Evolutionary conservation across 768 basidiomycete genomes (phyloP), one percentile per base, ranked within the genome.

Genomic region (Tricholoma furcatifolium): DNA sequence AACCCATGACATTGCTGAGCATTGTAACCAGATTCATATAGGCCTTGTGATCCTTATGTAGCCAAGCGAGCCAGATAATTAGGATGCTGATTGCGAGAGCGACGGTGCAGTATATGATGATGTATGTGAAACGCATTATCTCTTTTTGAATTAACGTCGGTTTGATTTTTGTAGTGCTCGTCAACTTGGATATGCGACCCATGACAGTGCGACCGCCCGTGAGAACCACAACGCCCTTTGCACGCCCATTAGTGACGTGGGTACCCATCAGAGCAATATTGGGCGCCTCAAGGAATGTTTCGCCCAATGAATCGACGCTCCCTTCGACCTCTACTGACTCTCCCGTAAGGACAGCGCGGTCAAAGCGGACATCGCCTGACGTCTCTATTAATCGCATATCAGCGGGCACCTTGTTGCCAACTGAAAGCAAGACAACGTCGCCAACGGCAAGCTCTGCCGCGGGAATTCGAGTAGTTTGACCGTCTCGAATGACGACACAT

Each of bases 101-200:
- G 56, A 68, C 65, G 42, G 69, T 79, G 55, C 67, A 60, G 34
- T 56, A 67, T 54, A 68, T 78, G 47, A 82, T 75, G 60, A 76
- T 70, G 54, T 80, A 79, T 44, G 76, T 76, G 60, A 82, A 82
- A 55, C 74, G 76, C 66, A 72, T 76, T 2, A 77, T 69, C 55
- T 79, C 78, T 36, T 57, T 66, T 56, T 79, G 77, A 20, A 79
- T 72, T 17, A 75, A 72, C 1, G 78, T 78, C 39, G 75, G 57
- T 53, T 72, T 76, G 65, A 74, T 70, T 52, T 76, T 77, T 11
- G 70, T 70, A 47, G 75, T 68, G 14, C 72, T 74, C 0, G 80
- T 78, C 60, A 82, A 72, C 51, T 76, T 72, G 31, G 81, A 80
- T 50, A 84, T 75, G 34, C 78, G 76, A 10, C 81, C 81, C 76